phyloP scores from a whole-genome alignment of 2,329 filamentous ascomycete species.

The Rhynchosporium graminicola region DNA sequence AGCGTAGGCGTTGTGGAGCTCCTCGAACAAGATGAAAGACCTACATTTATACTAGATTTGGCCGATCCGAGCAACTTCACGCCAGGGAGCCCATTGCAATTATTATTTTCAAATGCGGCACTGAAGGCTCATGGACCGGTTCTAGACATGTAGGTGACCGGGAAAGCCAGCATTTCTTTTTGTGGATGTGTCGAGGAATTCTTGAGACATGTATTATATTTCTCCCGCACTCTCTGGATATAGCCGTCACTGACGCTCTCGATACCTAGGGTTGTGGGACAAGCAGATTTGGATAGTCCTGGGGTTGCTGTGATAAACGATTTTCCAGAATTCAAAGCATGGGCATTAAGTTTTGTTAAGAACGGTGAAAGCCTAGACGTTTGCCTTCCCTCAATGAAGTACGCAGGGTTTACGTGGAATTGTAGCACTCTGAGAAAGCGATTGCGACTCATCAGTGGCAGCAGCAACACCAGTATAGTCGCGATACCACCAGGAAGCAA shows the following conservation, averaged over 20 bases:
- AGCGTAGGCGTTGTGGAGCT: constrained; percentile 70
- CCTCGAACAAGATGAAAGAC: constrained; percentile 73
- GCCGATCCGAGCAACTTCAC: constrained; percentile 56
- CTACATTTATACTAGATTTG: constrained; percentile 74
- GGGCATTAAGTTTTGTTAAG: constrained; percentile 61
- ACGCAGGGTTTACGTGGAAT: constrained; percentile 69
- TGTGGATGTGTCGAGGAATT: too few relatives aligned
- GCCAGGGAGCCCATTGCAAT: constrained; percentile 53
- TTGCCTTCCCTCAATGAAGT: constrained; percentile 56
- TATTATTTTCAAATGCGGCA: constrained; percentile 69
- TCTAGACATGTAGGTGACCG: constrained; percentile 17
- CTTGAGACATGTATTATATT: too few relatives aligned
- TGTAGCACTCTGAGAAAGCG: constrained; percentile 68
- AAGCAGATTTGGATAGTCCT: constrained; percentile 33
- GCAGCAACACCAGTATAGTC: constrained; percentile 40
- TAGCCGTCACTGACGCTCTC: too few relatives aligned
- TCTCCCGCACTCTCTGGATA: too few relatives aligned
- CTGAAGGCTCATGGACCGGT: constrained; percentile 50
- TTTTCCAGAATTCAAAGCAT: constrained; percentile 66
- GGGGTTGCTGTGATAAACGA: constrained; percentile 47
- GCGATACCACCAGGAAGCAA: constrained; percentile 27
- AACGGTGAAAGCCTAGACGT: constrained; percentile 55
- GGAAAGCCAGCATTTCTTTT: too few relatives aligned
- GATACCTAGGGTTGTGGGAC: constrained; percentile 33
- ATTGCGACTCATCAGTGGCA: constrained; percentile 67